Base-by-base conservation (phyloP, 1,284 basidiomycete genomes). In the Rhodotorula sp. region DNA sequence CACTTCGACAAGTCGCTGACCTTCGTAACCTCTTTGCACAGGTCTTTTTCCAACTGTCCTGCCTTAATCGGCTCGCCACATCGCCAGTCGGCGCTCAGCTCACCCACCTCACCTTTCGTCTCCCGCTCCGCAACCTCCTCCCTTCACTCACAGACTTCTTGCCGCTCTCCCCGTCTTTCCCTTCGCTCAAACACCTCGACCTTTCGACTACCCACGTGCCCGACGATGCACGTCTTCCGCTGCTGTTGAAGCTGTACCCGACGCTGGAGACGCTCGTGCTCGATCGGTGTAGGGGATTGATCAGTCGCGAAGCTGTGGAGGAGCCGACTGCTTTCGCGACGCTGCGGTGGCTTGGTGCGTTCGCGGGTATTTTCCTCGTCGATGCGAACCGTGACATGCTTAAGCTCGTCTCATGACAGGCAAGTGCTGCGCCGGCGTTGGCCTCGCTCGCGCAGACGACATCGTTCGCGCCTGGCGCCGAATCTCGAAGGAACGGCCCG, bases 1-100 rank as follows among this genome's bases (percentile, higher is more conserved):
- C n/a, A 18, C 5, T 1, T n/a, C 31, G 28, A 22, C 10, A 60
- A 30, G 13, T 61, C 58, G 20, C 56, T 40, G 20, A 13, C 54
- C 51, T 22, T 34, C 53, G 34, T 11, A 46, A 22, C 16, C 30
- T 24, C 58, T 44, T 20, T 47, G 30, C 10, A 4, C 58, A 73
- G 68, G 75, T 77, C 52, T 77, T 77, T 62, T 73, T 73, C 61
- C 71, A 72, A 30, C 70, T 76, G 15, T 69, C 63, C 28, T 77
- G 75, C 60, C 58, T 77, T 30, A 68, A 69, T 0, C 64, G 54
- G 11, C 62, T 77, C 37, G 65, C 73, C 6, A 55, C 59, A 3
- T 74, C 76, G 0, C 69, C 72, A 4, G 37, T 75, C 44, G 74
- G 71, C 26, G 26, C 57, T 2, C 64, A 72, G 18, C 62, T 77